A percentile compares a stretch with the other conserved stretches of the same genome.
Conservation (phyloP, 768 basidiomycete genomes). For the Agrocybe pediades region DNA sequence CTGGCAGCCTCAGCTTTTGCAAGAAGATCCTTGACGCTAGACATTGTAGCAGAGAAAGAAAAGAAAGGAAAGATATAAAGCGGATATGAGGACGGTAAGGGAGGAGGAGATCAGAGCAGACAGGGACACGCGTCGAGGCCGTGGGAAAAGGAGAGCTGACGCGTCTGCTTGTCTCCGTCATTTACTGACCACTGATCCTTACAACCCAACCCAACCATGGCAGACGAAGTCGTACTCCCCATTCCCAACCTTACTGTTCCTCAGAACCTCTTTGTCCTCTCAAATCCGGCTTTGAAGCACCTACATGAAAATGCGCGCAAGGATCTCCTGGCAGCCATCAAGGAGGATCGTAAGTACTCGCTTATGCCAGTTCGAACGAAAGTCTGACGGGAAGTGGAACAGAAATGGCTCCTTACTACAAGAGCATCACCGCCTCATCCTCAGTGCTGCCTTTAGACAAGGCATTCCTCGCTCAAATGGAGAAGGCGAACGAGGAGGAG, state of each 20-base stretch:
- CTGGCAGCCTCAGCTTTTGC: conserved; percentile 51
- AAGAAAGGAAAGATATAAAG: conserved; percentile 1
- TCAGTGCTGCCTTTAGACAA: conserved; percentile 50
- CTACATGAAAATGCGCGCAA: conserved; percentile 69
- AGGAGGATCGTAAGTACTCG: conserved; percentile 68
- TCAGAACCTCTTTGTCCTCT: conserved; percentile 77
- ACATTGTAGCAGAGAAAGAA: conserved; percentile 12
- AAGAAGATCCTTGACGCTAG: conserved; percentile 45
- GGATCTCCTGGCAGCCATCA: conserved; percentile 71
- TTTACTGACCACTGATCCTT: neutral
- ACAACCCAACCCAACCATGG: conserved; percentile 45
- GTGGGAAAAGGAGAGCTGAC: conserved; percentile 36
- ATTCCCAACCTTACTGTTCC: conserved; percentile 86
- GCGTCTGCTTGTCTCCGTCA: conserved; percentile 24
- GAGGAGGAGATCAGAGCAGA: conserved; percentile 8
- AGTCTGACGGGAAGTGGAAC: neutral
- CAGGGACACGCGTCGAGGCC: conserved; percentile 32
- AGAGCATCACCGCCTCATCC: conserved; percentile 50
- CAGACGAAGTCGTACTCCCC: conserved; percentile 82
- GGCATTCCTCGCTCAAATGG: conserved; percentile 55
- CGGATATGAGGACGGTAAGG: conserved; percentile 3
- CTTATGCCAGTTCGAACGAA: neutral
- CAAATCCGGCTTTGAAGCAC: conserved; percentile 56
- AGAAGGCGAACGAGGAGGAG: conserved; percentile 70
- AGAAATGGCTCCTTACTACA: conserved; percentile 93